Evolutionary conservation across 2,329 filamentous ascomycete species (phyloP).

Genomic region (Aspergillus carbonarius): DNA sequence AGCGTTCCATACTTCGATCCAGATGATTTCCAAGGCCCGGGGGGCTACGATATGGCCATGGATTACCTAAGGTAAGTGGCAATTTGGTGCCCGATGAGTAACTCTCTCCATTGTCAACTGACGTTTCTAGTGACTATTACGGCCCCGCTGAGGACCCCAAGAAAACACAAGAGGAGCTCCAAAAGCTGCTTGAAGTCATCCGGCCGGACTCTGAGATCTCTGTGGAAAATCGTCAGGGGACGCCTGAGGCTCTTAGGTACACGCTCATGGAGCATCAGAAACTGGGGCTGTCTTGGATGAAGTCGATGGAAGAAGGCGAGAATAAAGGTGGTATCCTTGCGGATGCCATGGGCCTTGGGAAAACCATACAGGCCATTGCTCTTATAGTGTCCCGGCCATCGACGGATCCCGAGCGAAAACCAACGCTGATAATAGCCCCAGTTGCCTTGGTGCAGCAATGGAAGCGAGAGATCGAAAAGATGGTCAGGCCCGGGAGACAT

Average conservation of each 20-base stretch:
- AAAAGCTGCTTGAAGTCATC: constrained; percentile 70
- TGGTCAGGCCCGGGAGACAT: constrained; percentile 59
- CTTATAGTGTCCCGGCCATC: constrained; percentile 71
- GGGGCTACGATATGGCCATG: constrained; percentile 4
- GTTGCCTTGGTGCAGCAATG: constrained; percentile 80
- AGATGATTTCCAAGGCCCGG: neutral
- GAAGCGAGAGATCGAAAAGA: constrained; percentile 73
- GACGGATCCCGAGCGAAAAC: constrained; percentile 59
- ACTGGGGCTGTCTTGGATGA: constrained; percentile 73
- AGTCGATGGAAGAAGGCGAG: constrained; percentile 67
- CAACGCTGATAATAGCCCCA: constrained; percentile 79
- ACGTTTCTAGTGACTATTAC: constrained; percentile 18
- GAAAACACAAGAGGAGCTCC: constrained; percentile 64
- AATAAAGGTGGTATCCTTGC: constrained; percentile 75
- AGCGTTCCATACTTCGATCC: neutral
- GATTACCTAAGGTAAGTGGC: constrained; percentile 13
- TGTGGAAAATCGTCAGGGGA: constrained; percentile 63
- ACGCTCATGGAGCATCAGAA: constrained; percentile 79
- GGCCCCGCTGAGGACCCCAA: constrained; percentile 44
- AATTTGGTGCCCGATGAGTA: neutral
- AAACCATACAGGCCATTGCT: constrained; percentile 79
- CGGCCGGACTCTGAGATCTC: constrained; percentile 67
- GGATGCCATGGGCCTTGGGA: constrained; percentile 81
- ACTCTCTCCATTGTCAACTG: neutral
- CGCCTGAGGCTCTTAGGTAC: constrained; percentile 66